Percentiles rank a stretch among this genome's conserved stretches.
Conservation (phyloP, 495 filamentous ascomycete genomes). For the Chaetomium tenue region DNA sequence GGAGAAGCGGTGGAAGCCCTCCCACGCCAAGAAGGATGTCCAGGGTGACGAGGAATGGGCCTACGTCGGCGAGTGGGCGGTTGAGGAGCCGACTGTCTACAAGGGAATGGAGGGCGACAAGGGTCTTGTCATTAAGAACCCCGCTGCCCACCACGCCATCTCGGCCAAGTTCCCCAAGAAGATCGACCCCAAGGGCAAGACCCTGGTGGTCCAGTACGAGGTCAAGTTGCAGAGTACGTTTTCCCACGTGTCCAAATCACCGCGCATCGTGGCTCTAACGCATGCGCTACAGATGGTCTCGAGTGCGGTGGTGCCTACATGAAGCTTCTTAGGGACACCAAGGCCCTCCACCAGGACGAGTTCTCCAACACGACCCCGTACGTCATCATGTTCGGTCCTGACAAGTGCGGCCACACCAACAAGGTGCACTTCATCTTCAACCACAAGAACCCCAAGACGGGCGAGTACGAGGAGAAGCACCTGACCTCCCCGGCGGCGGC, state of each 20-base stretch:
- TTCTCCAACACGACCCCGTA: conserved; percentile 98
- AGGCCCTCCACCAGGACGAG: conserved; percentile 92
- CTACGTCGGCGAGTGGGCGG: conserved; percentile 93
- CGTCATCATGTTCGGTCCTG: conserved; percentile 99
- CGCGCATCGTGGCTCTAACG: conserved; percentile 20
- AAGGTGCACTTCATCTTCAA: conserved; percentile 99
- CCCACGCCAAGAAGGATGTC: conserved; percentile 90
- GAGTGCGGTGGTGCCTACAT: conserved; percentile 99
- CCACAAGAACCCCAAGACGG: conserved; percentile 99
- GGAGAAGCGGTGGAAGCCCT: conserved; percentile 87
- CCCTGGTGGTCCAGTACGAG: conserved; percentile 97
- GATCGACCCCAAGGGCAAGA: conserved; percentile 95
- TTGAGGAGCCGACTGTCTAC: conserved; percentile 89
- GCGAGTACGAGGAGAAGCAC: conserved; percentile 99
- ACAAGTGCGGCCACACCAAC: conserved; percentile 99
- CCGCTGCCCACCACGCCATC: conserved; percentile 97
- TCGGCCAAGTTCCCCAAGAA: conserved; percentile 97
- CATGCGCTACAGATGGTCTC: conserved; percentile 65
- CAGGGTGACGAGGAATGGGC: conserved; percentile 91
- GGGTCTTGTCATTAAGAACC: conserved; percentile 95
- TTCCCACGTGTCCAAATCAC: conserved; percentile 5
- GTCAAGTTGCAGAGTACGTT: conserved; percentile 96
- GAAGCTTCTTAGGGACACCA: conserved; percentile 98
- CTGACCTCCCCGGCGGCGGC: conserved; percentile 78
- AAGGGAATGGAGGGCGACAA: conserved; percentile 96